Percentiles rank a stretch among this genome's conserved stretches.
Evolutionary conservation across 2,329 filamentous ascomycete species (phyloP).

Genomic region (Didymella keratinophila): DNA sequence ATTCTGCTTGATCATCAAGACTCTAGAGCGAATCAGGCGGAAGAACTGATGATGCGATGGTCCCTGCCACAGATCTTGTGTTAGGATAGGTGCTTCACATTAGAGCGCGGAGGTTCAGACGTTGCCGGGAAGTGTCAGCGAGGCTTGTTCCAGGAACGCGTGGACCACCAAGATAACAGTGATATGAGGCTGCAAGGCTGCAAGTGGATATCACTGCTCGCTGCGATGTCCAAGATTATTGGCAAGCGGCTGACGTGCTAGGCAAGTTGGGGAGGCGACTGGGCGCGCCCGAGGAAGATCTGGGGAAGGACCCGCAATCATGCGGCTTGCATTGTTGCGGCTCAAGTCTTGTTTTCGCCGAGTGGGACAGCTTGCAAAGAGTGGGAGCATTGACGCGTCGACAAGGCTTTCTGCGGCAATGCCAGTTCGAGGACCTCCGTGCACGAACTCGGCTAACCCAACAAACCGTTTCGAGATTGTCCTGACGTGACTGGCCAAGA

Average conservation of each 20-base stretch:
- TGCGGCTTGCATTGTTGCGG: constrained; percentile 38
- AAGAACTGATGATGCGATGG: constrained; percentile 33
- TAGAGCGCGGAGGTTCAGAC: constrained; percentile 45
- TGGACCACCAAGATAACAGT: constrained; percentile 34
- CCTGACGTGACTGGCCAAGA: constrained; percentile 41
- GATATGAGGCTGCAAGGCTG: constrained; percentile 39
- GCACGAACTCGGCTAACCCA: constrained; percentile 38
- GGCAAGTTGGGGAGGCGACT: constrained; percentile 23
- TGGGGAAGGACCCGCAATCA: constrained; percentile 21
- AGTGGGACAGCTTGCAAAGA: constrained; percentile 31
- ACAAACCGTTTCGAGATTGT: constrained; percentile 30
- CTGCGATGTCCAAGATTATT: constrained; percentile 31
- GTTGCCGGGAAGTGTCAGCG: constrained; percentile 35
- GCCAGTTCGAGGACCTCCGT: constrained; percentile 36
- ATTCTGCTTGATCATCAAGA: constrained; percentile 39
- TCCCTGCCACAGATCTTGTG: constrained; percentile 41
- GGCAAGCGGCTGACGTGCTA: constrained; percentile 33
- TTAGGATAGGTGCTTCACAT: constrained; percentile 38
- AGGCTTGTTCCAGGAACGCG: constrained; percentile 28
- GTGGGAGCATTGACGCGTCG: constrained; percentile 33
- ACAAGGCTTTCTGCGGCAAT: constrained; percentile 40
- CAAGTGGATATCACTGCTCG: constrained; percentile 22
- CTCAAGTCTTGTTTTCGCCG: constrained; percentile 39
- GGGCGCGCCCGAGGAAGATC: constrained; percentile 19
- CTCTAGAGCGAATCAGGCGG: constrained; percentile 36